A percentile compares a stretch with the other conserved stretches of the same genome.
phyloP scores from a whole-genome alignment of 2,329 filamentous ascomycete genomes.

The Dendrostoma leiphaemia region DNA sequence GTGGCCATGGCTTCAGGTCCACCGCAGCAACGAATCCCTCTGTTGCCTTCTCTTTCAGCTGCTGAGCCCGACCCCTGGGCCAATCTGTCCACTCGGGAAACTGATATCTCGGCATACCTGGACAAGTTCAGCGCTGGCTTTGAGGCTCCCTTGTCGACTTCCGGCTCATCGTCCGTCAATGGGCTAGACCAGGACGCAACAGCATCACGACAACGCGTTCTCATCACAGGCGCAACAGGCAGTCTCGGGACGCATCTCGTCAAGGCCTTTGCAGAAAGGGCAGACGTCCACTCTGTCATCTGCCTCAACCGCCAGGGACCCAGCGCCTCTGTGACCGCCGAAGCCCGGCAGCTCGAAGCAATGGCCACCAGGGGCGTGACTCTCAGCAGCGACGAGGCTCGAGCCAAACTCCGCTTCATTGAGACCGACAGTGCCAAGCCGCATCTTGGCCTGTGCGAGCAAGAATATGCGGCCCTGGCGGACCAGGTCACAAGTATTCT shows the following conservation, averaged over 20 bases:
- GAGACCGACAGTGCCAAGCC: constrained; percentile 40
- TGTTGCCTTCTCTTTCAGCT: too few species aligned
- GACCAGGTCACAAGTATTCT: constrained; percentile 46
- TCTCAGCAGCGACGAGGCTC: neutral
- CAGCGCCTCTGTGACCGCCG: too few species aligned
- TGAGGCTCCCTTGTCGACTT: neutral
- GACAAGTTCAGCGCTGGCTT: too few species aligned
- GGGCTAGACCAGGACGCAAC: too few species aligned
- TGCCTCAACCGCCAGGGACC: constrained; percentile 45
- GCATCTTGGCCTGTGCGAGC: constrained; percentile 37
- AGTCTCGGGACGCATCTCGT: constrained; percentile 38
- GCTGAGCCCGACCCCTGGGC: too few species aligned
- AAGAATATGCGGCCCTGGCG: constrained; percentile 36
- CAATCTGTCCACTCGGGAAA: too few species aligned
- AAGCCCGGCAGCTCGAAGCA: constrained; percentile 34
- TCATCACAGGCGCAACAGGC: constrained; percentile 39
- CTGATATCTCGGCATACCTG: too few species aligned
- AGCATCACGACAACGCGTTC: too few species aligned
- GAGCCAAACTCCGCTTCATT: constrained; percentile 37
- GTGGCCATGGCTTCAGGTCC: too few species aligned
- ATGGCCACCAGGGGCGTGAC: constrained; percentile 14
- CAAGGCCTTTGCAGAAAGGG: constrained; percentile 23
- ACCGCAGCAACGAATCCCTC: too few species aligned
- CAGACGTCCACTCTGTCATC: constrained; percentile 30
- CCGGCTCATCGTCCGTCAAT: neutral